These are phyloP conservation scores for Candida albicans DNA, from an alignment of 1,139 yeast genomes.

Conservation along the genomic window DNA sequence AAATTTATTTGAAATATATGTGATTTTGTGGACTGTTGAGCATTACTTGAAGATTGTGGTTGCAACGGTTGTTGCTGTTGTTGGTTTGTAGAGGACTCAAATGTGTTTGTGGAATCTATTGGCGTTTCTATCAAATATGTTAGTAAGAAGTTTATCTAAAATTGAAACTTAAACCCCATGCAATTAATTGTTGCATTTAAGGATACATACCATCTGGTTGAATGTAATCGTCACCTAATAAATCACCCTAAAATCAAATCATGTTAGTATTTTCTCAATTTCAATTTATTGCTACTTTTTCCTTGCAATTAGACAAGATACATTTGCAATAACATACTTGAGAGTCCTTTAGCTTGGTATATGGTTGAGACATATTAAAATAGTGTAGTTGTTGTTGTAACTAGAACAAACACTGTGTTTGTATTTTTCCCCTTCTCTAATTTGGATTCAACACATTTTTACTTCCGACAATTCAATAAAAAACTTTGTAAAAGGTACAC, in stretches of 20 bases:
- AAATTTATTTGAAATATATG: conserved; percentile 56
- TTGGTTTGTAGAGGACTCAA: conserved; percentile 1
- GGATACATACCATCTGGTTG: conserved; percentile 22
- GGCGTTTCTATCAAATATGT: conserved; percentile 2
- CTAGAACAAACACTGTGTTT: not conserved
- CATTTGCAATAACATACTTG: not conserved
- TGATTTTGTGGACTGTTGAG: conserved; percentile 21
- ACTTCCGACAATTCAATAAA: too few relatives aligned
- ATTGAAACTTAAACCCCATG: too few relatives aligned
- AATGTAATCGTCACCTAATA: conserved; percentile 19
- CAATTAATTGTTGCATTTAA: too few relatives aligned
- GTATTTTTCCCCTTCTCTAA: not conserved
- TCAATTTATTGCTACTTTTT: too few relatives aligned
- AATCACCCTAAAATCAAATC: conserved; percentile 8
- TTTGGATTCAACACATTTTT: too few relatives aligned
- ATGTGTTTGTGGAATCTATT: not conserved
- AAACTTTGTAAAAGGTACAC: too few relatives aligned
- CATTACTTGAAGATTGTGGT: not conserved
- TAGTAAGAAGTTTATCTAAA: conserved; percentile 2
- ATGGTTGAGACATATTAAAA: conserved; percentile 2
- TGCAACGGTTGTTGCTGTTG: conserved; percentile 14
- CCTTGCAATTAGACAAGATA: too few relatives aligned
- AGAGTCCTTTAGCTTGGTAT: conserved; percentile 1
- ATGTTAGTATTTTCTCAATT: conserved; percentile 2
- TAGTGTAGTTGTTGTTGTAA: not conserved